phyloP scores from a whole-genome alignment of 768 basidiomycete species.

The Mrakia blollopis region DNA sequence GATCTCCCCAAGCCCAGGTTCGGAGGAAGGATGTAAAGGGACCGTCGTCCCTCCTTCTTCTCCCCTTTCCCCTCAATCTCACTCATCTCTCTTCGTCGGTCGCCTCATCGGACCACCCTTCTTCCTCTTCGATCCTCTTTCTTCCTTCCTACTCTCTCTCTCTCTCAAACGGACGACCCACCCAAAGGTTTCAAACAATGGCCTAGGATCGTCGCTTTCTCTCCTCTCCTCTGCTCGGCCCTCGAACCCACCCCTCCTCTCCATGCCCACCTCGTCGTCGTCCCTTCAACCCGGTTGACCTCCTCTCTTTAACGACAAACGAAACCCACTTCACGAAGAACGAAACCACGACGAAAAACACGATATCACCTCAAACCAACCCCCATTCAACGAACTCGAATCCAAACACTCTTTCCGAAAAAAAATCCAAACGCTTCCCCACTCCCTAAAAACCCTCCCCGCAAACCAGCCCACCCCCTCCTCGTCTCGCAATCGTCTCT shows the following conservation, averaged over 20 bases:
- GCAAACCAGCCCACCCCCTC: too few species aligned
- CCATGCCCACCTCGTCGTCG: background rate
- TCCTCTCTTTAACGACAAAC: too few species aligned
- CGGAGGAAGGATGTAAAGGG: background rate
- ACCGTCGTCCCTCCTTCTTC: background rate
- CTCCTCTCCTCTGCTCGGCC: background rate
- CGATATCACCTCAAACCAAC: too few species aligned
- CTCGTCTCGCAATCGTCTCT: too few species aligned
- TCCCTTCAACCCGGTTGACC: too few species aligned
- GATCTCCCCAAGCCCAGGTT: conserved; percentile 21
- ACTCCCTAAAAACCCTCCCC: too few species aligned
- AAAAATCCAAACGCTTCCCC: too few species aligned
- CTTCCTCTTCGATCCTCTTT: background rate
- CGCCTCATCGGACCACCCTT: background rate
- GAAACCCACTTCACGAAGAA: too few species aligned
- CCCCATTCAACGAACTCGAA: too few species aligned
- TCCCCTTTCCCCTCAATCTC: background rate
- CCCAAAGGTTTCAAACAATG: background rate
- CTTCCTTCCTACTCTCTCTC: background rate
- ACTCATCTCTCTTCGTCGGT: background rate
- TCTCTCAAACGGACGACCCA: conserved; percentile 1
- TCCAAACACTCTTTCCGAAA: too few species aligned
- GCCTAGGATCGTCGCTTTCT: background rate
- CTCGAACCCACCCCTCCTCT: background rate
- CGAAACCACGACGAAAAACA: too few species aligned